Evolutionary conservation across 139 green algal genomes (phyloP).

Genomic region (Micractinium conductrix): DNA sequence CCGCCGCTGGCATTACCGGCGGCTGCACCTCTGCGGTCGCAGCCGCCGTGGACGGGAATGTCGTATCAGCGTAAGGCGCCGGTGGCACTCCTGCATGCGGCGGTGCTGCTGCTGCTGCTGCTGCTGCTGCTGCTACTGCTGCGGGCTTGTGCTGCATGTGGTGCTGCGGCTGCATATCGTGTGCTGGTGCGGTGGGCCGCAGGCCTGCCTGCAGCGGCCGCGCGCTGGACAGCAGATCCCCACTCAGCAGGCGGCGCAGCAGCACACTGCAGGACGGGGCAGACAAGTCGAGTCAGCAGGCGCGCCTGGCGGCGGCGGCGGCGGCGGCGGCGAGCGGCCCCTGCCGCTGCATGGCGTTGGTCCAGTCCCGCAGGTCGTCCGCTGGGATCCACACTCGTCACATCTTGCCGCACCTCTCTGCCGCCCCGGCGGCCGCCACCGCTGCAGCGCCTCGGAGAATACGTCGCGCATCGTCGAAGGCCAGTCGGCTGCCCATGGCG

Average conservation of each 20-base stretch:
- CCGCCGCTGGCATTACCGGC: not conserved
- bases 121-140: not conserved
- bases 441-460: slow-evolving; percentile 64
- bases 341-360: not conserved
- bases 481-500: slow-evolving; percentile 46
- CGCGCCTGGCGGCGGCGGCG: not conserved
- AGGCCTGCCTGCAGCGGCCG: not conserved
- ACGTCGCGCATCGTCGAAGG: slow-evolving; percentile 68
- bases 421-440: slow-evolving; percentile 59
- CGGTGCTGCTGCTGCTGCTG: not conserved
- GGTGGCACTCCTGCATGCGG: not conserved
- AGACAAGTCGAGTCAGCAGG: not conserved
- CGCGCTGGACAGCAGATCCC: not conserved
- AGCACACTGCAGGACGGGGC: not conserved
- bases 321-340: not conserved
- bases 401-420: slow-evolving; percentile 55
- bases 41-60: not conserved
- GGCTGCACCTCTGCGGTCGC: not conserved
- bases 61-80: not conserved
- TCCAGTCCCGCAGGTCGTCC: no score
- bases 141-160: not conserved
- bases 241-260: not conserved
- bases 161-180: not conserved
- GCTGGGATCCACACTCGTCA: no score
- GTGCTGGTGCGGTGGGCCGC: not conserved